Evolutionary conservation across 768 basidiomycete species (phyloP), one percentile per base, ranked within the genome.

Genomic region (Boletus subparvulus): DNA sequence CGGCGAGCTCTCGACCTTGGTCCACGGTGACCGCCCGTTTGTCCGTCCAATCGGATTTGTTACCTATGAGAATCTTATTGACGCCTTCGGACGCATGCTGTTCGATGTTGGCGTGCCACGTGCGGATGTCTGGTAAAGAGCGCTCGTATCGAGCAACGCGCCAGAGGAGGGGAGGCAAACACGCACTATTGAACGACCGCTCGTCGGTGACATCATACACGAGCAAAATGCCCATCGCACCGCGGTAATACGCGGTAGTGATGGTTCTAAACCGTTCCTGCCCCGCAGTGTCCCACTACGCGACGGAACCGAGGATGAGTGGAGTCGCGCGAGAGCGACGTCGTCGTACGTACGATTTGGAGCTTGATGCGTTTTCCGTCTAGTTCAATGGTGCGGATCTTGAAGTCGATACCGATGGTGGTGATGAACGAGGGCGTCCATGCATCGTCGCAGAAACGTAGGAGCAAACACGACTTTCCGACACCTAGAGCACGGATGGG

Each of bases 351-450:
- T 61, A 96, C 95, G 72, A 98, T 98, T 75, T 98, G 96, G n/a
- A 98, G 83, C 77, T 98, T 98, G 73, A 98, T 94, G 44, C 92
- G 86, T 78, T 98, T 98, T 40, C 96, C 96, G 65, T 98, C 96
- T 48, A 98, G 83, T 73, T 98, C 95, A 71, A 98, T 98, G 50
- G 95, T 98, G 35, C 96, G 87, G 75, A 98, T 98, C 87, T 95
- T 96, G 83, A 97, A 97, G 84, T 97, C 94, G 64, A 98, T 95
- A 56, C 96, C 97, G 73, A 99, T 99, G 55, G 97, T 99, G 55
- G 95, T 98, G 76, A 98, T 98, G 80, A 98, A 98, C 43, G 92
- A 94, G 47, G 95, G 95, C 35, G 97, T 98, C 94, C 95, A 99
- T 61, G 95, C 92, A 75, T 99, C 97, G 79, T 98, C 97, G 72